phyloP scores from a whole-genome alignment of 2,329 filamentous ascomycete genomes.

The Taxawa tesnikishii region DNA sequence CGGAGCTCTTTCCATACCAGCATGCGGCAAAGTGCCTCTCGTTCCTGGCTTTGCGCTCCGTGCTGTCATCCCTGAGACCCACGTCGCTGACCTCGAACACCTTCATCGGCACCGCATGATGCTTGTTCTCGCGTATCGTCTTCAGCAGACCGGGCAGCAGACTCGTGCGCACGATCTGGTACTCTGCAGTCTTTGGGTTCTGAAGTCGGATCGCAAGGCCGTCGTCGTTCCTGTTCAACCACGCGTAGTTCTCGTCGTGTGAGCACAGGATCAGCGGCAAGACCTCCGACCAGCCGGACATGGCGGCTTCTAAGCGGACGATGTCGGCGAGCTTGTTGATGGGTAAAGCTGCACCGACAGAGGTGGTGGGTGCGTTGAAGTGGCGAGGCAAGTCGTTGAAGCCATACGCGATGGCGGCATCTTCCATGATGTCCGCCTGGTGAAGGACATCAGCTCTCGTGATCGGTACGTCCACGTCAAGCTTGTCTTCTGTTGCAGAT shows the following conservation, averaged over 20 bases:
- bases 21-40: conserved; percentile 93
- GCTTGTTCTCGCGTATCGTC: conserved; percentile 87
- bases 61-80: conserved; percentile 70
- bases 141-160: conserved; percentile 81
- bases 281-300: conserved; percentile 93
- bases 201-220: conserved; percentile 71
- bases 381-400: conserved; percentile 90
- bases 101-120: conserved; percentile 77
- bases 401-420: conserved; percentile 89
- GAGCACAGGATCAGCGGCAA: conserved; percentile 94
- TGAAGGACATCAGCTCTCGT: conserved; percentile 92
- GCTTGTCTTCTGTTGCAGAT: conserved; percentile 48
- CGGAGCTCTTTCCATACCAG: conserved; percentile 86
- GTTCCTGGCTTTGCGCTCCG: conserved; percentile 81
- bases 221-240: conserved; percentile 83
- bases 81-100: conserved; percentile 89
- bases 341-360: conserved; percentile 71
- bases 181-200: conserved; percentile 87
- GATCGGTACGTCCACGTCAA: conserved; percentile 73
- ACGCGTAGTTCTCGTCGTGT: conserved; percentile 95
- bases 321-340: conserved; percentile 96
- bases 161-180: conserved; percentile 82
- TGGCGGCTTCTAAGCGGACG: conserved; percentile 74
- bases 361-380: conserved; percentile 75
- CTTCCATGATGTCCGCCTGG: conserved; percentile 97